phyloP scores from a whole-genome alignment of 768 basidiomycete genomes.

The Gloeopeniophorella convolvens region DNA sequence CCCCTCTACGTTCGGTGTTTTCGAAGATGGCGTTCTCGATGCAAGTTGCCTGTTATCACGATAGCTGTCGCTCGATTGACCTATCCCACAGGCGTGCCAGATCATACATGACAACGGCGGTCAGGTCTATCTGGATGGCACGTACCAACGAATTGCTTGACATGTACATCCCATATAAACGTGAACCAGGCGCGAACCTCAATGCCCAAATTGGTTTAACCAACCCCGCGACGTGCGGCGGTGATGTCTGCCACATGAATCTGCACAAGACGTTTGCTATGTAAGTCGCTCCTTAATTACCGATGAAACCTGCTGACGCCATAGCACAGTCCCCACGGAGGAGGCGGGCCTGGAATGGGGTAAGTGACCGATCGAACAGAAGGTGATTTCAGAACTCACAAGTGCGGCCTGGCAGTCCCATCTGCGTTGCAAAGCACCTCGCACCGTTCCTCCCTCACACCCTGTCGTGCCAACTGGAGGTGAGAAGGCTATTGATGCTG shows the following conservation, averaged over 20 bases:
- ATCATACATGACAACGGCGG: conserved; percentile 94
- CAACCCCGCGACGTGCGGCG: conserved; percentile 90
- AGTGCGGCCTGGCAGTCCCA: conserved; percentile 48
- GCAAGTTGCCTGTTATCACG: conserved; percentile 30
- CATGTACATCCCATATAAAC: neutral
- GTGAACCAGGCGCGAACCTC: conserved; percentile 66
- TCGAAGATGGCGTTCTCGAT: conserved; percentile 83
- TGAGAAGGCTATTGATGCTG: conserved; percentile 71
- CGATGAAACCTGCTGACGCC: neutral
- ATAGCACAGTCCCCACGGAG: conserved; percentile 77
- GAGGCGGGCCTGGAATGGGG: conserved; percentile 96
- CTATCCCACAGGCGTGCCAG: conserved; percentile 61
- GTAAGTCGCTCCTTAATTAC: conserved; percentile 35
- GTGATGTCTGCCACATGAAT: conserved; percentile 97
- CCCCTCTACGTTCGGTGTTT: conserved; percentile 96
- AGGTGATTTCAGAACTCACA: conserved; percentile 3
- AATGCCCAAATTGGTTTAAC: conserved; percentile 93
- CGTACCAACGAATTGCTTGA: conserved; percentile 6
- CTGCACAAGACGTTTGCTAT: conserved; percentile 98
- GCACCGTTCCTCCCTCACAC: conserved; percentile 89
- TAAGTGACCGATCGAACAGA: conserved; percentile 29
- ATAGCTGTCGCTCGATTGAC: neutral
- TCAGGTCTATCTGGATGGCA: conserved; percentile 94
- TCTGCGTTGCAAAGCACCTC: conserved; percentile 90
- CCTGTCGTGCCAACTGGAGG: conserved; percentile 64